Evolutionary conservation across 164 flowering plant species (phyloP).

Genomic region (Annona cherimola): DNA sequence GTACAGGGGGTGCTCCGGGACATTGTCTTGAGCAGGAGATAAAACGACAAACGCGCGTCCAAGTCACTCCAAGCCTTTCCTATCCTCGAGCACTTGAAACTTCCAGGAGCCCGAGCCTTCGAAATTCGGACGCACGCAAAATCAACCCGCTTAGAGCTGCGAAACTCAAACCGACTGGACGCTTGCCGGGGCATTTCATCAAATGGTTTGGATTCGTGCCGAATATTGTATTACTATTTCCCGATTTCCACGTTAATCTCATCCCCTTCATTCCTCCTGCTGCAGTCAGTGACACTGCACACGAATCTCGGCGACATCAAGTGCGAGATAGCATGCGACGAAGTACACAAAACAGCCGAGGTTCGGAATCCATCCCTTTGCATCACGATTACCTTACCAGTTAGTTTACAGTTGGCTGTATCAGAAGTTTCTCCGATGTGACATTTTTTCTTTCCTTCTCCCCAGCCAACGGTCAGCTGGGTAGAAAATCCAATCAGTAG

Average conservation of each 20-base stretch:
- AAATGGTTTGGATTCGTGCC: conserved; percentile 5
- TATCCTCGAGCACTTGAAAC: no score
- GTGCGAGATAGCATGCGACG: conserved; percentile 88
- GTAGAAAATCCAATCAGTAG: neutral
- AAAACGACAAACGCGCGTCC: no score
- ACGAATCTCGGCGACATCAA: conserved; percentile 93
- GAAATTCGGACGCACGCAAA: no score
- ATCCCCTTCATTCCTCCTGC: neutral
- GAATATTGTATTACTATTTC: neutral
- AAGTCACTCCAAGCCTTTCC: no score
- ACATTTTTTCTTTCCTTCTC: neutral
- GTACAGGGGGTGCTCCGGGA: no score
- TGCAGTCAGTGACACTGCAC: conserved; percentile 82
- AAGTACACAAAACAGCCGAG: conserved; percentile 78
- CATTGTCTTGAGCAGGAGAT: no score
- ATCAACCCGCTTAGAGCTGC: neutral
- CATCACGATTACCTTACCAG: neutral
- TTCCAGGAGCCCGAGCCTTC: no score
- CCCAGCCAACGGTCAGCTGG: neutral
- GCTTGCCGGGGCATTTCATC: neutral
- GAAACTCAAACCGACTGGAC: neutral
- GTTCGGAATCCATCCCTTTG: conserved; percentile 18
- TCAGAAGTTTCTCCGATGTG: neutral
- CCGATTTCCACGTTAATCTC: neutral
- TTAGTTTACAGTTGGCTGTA: neutral